These are phyloP conservation scores for Pharnaceum exiguum DNA, from an alignment of 148 eudicot genomes.

Conservation along the genomic window DNA sequence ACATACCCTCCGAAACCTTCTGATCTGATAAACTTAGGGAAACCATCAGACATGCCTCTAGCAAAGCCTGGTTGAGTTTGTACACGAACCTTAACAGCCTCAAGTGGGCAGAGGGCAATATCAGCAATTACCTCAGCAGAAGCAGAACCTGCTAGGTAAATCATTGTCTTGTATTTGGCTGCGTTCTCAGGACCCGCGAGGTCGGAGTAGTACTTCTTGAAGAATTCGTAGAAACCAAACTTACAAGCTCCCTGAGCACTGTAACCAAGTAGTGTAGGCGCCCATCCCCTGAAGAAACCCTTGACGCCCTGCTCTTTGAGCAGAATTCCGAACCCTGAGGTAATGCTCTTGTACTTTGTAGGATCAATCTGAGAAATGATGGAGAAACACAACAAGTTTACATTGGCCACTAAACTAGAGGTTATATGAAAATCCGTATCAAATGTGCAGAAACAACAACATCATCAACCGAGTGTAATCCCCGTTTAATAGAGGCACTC, in stretches of 20 bases:
- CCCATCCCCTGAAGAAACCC: conserved; percentile 77
- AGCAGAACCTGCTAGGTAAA: conserved; percentile 64
- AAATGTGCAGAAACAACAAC: too few relatives aligned
- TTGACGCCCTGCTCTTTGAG: conserved; percentile 57
- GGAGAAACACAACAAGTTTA: background rate
- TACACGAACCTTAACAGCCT: conserved; percentile 74
- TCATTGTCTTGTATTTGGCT: conserved; percentile 55
- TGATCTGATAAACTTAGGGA: conserved; percentile 55
- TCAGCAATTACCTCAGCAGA: conserved; percentile 79
- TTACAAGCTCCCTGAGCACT: conserved; percentile 82
- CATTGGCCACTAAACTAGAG: background rate
- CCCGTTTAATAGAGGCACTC: too few relatives aligned
- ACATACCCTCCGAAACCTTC: conserved; percentile 59
- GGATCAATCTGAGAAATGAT: conserved; percentile 48
- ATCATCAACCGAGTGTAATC: too few relatives aligned
- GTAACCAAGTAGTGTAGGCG: conserved; percentile 61
- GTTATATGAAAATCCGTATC: background rate
- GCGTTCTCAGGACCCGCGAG: conserved; percentile 62
- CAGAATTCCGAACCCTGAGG: conserved; percentile 51
- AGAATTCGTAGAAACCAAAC: conserved; percentile 65
- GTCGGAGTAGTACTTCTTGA: conserved; percentile 70
- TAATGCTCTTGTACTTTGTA: conserved; percentile 55
- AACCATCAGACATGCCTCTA: conserved; percentile 62
- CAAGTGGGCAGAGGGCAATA: conserved; percentile 67
- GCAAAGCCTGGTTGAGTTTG: conserved; percentile 79